Base-by-base conservation (phyloP, 1,284 basidiomycete genomes). In the Coriolopsis trogii region DNA sequence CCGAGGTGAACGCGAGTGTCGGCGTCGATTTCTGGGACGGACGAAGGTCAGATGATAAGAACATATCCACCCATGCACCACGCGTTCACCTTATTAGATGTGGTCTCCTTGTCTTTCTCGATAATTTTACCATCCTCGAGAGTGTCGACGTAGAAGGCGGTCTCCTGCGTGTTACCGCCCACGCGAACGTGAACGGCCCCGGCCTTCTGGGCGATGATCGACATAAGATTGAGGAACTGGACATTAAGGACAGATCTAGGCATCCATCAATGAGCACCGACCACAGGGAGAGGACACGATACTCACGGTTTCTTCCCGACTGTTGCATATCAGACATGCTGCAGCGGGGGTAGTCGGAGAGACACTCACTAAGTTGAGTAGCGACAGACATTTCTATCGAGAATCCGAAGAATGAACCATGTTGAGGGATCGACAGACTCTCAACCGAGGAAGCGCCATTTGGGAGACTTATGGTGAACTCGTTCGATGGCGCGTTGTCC, bases 151-250 rank as follows among this genome's bases (percentile, higher is more conserved):
- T 83, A 64, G 29, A 44, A 53, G 15, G 38, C 46, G n/a, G 72
- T 76, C 53, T 88, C 85, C 62, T 89, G 85, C 4, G 84, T 84
- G 67, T 90, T 90, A 26, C 88, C 88, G 18, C 88, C 88, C 0
- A 90, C 75, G 36, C 87, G 82, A n/a, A 90, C 67, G 42, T 72
- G 67, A 6, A 85, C 73, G 0, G 72, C 60, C 1, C 87, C 87
- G 2, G 72, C 73, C 12, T 84, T 77, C 41, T 81, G 73, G 51
- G 73, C 68, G 26, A 90, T 69, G 56, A 82, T 82, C 5, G 81
- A 73, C 74, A 91, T 76, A 43, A 90, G 77, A 67, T 91, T 91
- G 12, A 92, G 76, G 65, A 91, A 87, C 0, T 82, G 80, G 0
- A 84, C 78, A 50, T 81, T 75, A 16, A 85, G 28, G 20, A 40